Percentiles rank a stretch among this genome's conserved stretches.
Evolutionary conservation across 1,139 yeast genomes (phyloP).

Genomic region (Blastobotrys aristatus): DNA sequence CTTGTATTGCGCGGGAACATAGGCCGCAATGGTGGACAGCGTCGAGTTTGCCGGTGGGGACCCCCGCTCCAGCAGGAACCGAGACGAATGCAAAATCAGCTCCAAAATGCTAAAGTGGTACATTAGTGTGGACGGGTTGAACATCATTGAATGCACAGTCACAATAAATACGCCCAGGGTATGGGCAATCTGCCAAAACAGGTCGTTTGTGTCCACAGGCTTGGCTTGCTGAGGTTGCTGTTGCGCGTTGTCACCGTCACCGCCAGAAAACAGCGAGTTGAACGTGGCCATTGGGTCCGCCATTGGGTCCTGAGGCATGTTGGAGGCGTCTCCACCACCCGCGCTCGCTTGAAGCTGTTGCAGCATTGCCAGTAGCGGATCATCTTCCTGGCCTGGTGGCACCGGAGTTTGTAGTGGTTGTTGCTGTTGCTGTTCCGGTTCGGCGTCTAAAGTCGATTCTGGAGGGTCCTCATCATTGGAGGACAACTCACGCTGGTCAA

Average conservation of each 20-base stretch:
- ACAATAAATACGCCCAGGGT: constrained; percentile 20
- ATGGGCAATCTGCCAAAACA: constrained; percentile 30
- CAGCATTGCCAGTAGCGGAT: constrained; percentile 26
- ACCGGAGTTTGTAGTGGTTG: too few relatives aligned
- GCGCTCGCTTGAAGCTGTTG: constrained; percentile 18
- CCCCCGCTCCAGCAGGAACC: constrained; percentile 32
- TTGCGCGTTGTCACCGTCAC: not conserved
- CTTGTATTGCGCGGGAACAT: constrained; percentile 31
- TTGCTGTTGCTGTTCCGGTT: not conserved
- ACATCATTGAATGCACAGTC: constrained; percentile 13
- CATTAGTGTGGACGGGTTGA: constrained; percentile 18
- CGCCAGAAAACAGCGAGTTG: constrained; percentile 7
- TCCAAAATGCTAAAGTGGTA: constrained; percentile 33
- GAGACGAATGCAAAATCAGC: constrained; percentile 30
- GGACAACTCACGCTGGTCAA: not conserved
- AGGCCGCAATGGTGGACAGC: constrained; percentile 26
- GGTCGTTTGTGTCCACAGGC: constrained; percentile 6
- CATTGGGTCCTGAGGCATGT: not conserved
- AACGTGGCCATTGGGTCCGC: constrained; percentile 9
- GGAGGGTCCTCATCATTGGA: constrained; percentile 13
- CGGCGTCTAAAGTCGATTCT: constrained; percentile 10
- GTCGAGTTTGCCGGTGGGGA: constrained; percentile 27
- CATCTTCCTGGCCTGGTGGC: constrained; percentile 7
- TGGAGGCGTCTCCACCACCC: constrained; percentile 1
- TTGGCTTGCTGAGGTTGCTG: not conserved